These are phyloP conservation scores for Lepidium sativum DNA, from an alignment of 345 rosid genomes.

Conservation along the genomic window DNA sequence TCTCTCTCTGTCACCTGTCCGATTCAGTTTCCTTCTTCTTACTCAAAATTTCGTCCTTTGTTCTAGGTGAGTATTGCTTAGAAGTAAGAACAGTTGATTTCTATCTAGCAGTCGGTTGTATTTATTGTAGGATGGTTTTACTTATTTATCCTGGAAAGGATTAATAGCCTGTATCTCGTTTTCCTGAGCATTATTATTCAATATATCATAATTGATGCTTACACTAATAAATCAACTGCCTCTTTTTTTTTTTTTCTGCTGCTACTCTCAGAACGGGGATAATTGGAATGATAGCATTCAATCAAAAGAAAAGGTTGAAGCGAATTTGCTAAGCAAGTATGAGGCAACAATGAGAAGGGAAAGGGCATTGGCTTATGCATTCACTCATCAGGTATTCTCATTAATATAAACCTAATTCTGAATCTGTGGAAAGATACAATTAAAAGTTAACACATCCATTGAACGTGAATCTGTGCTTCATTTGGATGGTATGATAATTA, in stretches of 20 bases:
- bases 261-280: conserved; percentile 62
- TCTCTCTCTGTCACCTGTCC: not conserved
- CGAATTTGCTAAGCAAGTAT: conserved; percentile 64
- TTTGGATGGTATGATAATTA: not conserved
- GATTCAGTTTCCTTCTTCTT: not conserved
- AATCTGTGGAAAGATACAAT: not conserved
- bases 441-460: not conserved
- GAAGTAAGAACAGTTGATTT: not conserved
- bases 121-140: not conserved
- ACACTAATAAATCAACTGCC: too few species aligned
- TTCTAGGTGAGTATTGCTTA: not conserved
- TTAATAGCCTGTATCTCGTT: not conserved
- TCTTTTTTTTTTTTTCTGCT: not conserved
- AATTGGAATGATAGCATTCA: conserved; percentile 90
- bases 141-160: too few species aligned
- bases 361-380: conserved; percentile 80
- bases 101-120: not conserved
- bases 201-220: not conserved
- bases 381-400: conserved; percentile 75
- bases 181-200: not conserved
- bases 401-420: not conserved
- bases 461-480: not conserved
- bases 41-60: not conserved
- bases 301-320: conserved; percentile 87
- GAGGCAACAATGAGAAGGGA: conserved; percentile 98